Evolutionary conservation across 352 stramenopile species (phyloP).

Genomic region (Phytophthora ramorum): DNA sequence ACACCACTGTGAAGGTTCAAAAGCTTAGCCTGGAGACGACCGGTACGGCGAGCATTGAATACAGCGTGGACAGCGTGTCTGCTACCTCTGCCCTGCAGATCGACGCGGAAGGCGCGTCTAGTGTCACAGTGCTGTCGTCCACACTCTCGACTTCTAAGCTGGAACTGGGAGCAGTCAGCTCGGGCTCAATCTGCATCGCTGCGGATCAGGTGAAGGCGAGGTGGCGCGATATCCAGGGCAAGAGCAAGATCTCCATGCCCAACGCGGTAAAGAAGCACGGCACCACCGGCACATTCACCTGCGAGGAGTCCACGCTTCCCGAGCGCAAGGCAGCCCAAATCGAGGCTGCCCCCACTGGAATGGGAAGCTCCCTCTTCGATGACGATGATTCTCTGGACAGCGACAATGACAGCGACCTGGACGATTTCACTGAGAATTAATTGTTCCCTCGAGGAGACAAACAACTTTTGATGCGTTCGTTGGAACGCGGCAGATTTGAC

Average conservation of each 20-base stretch:
- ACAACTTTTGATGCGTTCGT: no score
- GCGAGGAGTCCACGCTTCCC: constrained; percentile 20
- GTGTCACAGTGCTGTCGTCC: constrained; percentile 23
- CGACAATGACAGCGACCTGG: not conserved
- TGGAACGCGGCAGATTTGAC: no score
- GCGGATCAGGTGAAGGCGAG: constrained; percentile 9
- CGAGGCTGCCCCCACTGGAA: not conserved
- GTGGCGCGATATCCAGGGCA: constrained; percentile 4
- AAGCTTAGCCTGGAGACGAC: constrained; percentile 23
- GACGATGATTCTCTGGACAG: constrained; percentile 9
- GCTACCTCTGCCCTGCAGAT: constrained; percentile 24
- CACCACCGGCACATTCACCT: constrained; percentile 22
- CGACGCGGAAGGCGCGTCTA: constrained; percentile 11
- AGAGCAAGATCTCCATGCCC: constrained; percentile 31
- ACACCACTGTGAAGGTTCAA: constrained; percentile 20
- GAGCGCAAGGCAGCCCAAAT: constrained; percentile 20
- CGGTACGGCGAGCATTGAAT: constrained; percentile 21
- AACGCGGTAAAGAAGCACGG: constrained; percentile 28
- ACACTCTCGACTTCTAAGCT: constrained; percentile 13
- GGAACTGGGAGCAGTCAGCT: constrained; percentile 11
- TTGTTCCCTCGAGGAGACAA: not conserved
- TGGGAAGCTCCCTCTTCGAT: not conserved
- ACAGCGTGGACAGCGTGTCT: constrained; percentile 18
- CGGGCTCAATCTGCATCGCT: constrained; percentile 23
- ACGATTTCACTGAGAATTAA: constrained; percentile 2